Conservation (phyloP, 2,329 filamentous ascomycete genomes). For the Apiospora saccharicola region DNA sequence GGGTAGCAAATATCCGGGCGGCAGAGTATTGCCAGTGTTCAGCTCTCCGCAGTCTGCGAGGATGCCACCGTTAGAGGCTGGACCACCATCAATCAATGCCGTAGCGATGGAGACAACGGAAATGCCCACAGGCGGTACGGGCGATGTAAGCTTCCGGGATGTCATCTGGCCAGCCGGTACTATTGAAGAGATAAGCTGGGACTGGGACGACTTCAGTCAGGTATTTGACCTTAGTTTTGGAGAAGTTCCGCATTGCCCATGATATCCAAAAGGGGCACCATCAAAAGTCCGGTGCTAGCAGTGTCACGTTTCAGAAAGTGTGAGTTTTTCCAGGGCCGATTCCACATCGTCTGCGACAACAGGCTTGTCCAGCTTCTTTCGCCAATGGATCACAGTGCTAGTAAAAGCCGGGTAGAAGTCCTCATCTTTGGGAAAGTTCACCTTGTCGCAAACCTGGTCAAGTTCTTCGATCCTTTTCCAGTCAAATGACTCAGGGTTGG, state of each 20-base stretch:
- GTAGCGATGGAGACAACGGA: neutral
- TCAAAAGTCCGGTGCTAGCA: neutral
- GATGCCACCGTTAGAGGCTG: neutral
- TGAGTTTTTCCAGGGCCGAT: conserved; percentile 10
- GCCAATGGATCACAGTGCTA: conserved; percentile 51
- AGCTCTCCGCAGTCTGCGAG: neutral
- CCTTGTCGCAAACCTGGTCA: conserved; percentile 41
- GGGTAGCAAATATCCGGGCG: neutral
- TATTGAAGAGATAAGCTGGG: conserved; percentile 25
- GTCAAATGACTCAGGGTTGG: conserved; percentile 30
- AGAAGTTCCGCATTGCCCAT: conserved; percentile 1
- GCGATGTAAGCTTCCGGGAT: conserved; percentile 15
- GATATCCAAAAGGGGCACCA: neutral
- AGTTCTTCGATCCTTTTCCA: conserved; percentile 45
- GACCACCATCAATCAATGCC: neutral
- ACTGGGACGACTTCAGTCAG: conserved; percentile 28
- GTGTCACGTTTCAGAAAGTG: conserved; percentile 7
- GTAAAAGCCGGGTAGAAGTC: conserved; percentile 47
- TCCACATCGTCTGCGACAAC: neutral
- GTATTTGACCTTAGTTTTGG: conserved; percentile 23
- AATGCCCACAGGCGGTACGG: neutral
- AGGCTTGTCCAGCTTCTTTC: neutral
- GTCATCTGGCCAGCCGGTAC: conserved; percentile 17
- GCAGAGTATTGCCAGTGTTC: neutral
- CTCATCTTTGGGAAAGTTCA: conserved; percentile 48